Evolutionary conservation across 192 early-diverging fungal species (phyloP).

Genomic region (Phycomyces nitens): DNA sequence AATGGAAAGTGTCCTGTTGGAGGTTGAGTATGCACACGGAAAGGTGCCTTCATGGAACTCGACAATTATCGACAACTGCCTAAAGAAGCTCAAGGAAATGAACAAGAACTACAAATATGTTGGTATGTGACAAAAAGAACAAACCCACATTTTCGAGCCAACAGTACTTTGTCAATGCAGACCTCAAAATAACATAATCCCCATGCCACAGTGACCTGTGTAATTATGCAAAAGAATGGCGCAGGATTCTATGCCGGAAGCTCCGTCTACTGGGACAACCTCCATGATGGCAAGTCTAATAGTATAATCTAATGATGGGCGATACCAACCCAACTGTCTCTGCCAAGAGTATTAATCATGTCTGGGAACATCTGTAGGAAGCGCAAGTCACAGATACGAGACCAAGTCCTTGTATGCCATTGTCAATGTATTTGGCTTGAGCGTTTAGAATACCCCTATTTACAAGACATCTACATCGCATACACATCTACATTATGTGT

Average conservation of each 20-base stretch:
- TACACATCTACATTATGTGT: not conserved
- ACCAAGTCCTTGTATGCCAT: slow-evolving; percentile 78
- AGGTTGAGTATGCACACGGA: slow-evolving; percentile 67
- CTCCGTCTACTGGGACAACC: slow-evolving; percentile 73
- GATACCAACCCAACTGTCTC: not conserved
- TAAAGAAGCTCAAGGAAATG: slow-evolving; percentile 64
- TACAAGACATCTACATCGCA: not conserved
- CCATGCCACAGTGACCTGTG: slow-evolving; percentile 56
- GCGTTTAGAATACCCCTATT: slow-evolving; percentile 9
- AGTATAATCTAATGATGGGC: not conserved
- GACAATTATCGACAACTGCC: slow-evolving; percentile 60
- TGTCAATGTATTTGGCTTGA: slow-evolving; percentile 73
- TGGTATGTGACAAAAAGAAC: slow-evolving; percentile 42
- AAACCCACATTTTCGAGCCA: not conserved
- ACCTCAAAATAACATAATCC: slow-evolving; percentile 4
- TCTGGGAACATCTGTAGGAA: slow-evolving; percentile 40
- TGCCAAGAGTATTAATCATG: no score
- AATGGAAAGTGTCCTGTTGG: slow-evolving; percentile 61
- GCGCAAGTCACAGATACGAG: slow-evolving; percentile 73
- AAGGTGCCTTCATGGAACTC: slow-evolving; percentile 77
- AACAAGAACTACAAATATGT: slow-evolving; percentile 80
- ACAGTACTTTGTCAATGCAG: not conserved
- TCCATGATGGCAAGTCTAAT: slow-evolving; percentile 55
- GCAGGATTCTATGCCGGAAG: slow-evolving; percentile 74
- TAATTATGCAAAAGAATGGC: slow-evolving; percentile 82